Percentiles rank a stretch among this genome's conserved stretches.
These are phyloP conservation scores for Stagonosporopsis chrysanthemi DNA, from an alignment of 2,329 filamentous ascomycete genomes.

Conservation along the genomic window DNA sequence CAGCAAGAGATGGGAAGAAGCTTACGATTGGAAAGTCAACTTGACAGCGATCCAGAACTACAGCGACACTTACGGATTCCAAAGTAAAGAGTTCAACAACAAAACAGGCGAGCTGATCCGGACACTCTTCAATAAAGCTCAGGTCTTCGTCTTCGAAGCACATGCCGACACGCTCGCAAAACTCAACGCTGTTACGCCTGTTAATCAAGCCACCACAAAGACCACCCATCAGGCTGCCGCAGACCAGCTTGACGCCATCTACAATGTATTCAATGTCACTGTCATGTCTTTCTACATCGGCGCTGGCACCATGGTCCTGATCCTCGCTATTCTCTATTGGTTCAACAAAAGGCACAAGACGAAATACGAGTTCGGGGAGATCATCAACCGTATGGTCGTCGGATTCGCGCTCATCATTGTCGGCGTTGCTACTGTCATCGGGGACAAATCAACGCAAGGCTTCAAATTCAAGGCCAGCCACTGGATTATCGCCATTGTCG, in stretches of 20 bases:
- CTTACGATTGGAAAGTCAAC: slow-evolving; percentile 33
- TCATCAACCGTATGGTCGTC: slow-evolving; percentile 34
- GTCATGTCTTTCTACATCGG: slow-evolving; percentile 39
- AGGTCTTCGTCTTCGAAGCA: slow-evolving; percentile 36
- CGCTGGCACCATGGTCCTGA: slow-evolving; percentile 54
- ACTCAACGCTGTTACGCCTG: slow-evolving; percentile 30
- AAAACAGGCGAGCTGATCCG: slow-evolving; percentile 23
- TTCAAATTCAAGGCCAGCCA: slow-evolving; percentile 34
- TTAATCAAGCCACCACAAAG: background rate
- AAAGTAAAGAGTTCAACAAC: slow-evolving; percentile 30
- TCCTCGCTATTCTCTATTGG: slow-evolving; percentile 65
- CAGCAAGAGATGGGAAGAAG: slow-evolving; percentile 28
- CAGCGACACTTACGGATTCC: slow-evolving; percentile 27
- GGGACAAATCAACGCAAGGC: slow-evolving; percentile 27
- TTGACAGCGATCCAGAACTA: slow-evolving; percentile 35
- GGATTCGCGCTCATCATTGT: slow-evolving; percentile 33
- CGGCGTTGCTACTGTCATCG: slow-evolving; percentile 28
- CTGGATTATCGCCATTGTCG: slow-evolving; percentile 34
- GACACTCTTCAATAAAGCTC: slow-evolving; percentile 30
- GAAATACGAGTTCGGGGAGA: slow-evolving; percentile 41
- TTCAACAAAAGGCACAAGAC: slow-evolving; percentile 53
- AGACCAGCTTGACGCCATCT: slow-evolving; percentile 25
- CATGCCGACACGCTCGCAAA: slow-evolving; percentile 35
- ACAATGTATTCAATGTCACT: slow-evolving; percentile 33
- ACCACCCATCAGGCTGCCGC: background rate